These are phyloP conservation scores for Anisogramma anomala DNA, from an alignment of 2,329 filamentous ascomycete genomes.

Conservation along the genomic window DNA sequence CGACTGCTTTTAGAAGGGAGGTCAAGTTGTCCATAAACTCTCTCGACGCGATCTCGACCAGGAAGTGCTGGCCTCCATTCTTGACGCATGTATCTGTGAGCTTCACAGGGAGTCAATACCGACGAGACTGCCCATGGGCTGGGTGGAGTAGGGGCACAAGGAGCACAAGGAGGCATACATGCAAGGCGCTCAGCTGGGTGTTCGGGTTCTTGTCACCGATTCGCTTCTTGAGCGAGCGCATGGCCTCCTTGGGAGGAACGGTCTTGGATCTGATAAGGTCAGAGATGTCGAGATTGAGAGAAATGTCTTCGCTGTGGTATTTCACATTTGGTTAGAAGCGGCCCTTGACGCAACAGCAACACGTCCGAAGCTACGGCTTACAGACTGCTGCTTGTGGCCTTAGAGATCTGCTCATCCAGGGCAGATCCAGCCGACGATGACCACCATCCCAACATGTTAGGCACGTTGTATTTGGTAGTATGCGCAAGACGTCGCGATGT, in stretches of 20 bases:
- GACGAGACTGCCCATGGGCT: not conserved
- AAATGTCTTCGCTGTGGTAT: slow-evolving; percentile 71
- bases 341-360: not conserved
- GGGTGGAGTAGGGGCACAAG: not conserved
- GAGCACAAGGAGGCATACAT: slow-evolving; percentile 41
- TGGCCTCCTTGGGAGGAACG: slow-evolving; percentile 93
- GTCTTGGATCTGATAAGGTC: slow-evolving; percentile 96
- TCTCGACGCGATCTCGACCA: slow-evolving; percentile 85
- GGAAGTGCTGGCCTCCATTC: slow-evolving; percentile 92
- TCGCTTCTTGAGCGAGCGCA: slow-evolving; percentile 87
- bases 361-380: slow-evolving; percentile 33
- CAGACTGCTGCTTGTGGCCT: slow-evolving; percentile 88
- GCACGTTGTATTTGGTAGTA: not conserved
- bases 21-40: slow-evolving; percentile 98
- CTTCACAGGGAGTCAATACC: slow-evolving; percentile 26
- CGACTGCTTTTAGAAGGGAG: slow-evolving; percentile 74
- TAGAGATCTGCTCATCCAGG: slow-evolving; percentile 94
- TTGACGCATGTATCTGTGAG: slow-evolving; percentile 98
- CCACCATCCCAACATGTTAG: slow-evolving; percentile 82
- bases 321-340: slow-evolving; percentile 14
- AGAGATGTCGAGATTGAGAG: slow-evolving; percentile 94
- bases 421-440: slow-evolving; percentile 82
- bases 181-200: slow-evolving; percentile 85
- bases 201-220: slow-evolving; percentile 98
- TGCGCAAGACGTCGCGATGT: not conserved